These are phyloP conservation scores for Cunninghamia lanceolata DNA, from an alignment of 75 land plant species.

Conservation along the genomic window DNA sequence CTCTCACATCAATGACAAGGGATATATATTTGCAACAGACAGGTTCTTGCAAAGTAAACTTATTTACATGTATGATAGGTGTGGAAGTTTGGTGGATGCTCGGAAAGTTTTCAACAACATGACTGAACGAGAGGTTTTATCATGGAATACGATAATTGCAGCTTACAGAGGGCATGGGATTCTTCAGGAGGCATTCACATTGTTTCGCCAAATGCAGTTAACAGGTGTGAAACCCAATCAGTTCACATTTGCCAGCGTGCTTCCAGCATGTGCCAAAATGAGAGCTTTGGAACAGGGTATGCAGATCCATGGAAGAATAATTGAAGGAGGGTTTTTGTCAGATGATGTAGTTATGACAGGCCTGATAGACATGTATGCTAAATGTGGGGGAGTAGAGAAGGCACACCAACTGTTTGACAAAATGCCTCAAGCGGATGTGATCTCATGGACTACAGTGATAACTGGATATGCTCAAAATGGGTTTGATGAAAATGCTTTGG, in stretches of 20 bases:
- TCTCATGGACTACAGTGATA: conserved; percentile 69
- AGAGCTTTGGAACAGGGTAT: conserved; percentile 46
- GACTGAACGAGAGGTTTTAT: conserved; percentile 29
- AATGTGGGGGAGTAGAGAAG: conserved; percentile 54
- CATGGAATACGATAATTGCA: conserved; percentile 58
- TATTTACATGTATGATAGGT: conserved; percentile 5
- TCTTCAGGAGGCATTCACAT: conserved; percentile 41
- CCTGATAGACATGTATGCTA: conserved; percentile 69
- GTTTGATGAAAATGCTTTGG: conserved; percentile 42
- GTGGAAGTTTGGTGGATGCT: conserved; percentile 19
- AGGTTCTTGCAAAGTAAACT: conserved; percentile 8
- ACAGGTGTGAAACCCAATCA: conserved; percentile 44
- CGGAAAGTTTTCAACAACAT: conserved; percentile 18
- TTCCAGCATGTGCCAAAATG: conserved; percentile 52
- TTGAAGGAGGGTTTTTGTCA: conserved; percentile 35
- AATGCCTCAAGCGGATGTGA: conserved; percentile 39
- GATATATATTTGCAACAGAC: background rate
- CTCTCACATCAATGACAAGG: no score
- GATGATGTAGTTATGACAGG: conserved; percentile 44
- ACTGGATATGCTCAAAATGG: conserved; percentile 58
- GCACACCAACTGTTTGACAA: conserved; percentile 34
- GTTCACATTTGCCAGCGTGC: conserved; percentile 53
- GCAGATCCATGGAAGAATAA: conserved; percentile 52
- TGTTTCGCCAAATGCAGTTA: conserved; percentile 38
- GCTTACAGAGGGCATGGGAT: conserved; percentile 41